These are phyloP conservation scores for Colletotrichum melonis DNA, from an alignment of 2,329 filamentous ascomycete genomes.

Conservation along the genomic window DNA sequence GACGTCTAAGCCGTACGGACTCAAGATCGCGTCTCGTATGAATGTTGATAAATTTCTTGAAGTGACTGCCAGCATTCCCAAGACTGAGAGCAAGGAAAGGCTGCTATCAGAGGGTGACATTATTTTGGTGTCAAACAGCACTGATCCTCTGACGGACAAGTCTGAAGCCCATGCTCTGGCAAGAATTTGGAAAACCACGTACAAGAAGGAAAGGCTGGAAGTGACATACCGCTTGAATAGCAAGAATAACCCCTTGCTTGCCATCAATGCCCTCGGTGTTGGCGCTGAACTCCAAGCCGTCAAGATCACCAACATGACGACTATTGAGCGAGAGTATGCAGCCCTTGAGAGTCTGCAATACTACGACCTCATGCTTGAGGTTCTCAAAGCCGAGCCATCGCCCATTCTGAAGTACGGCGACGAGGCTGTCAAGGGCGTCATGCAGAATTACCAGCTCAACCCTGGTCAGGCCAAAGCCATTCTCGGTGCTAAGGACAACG, in stretches of 20 bases:
- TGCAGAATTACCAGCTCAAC: conserved; percentile 86
- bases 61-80: conserved; percentile 84
- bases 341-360: conserved; percentile 91
- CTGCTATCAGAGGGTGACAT: conserved; percentile 87
- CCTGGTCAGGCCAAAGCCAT: conserved; percentile 91
- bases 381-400: conserved; percentile 89
- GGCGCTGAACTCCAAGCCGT: conserved; percentile 77
- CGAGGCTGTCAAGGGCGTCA: conserved; percentile 74
- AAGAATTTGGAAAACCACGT: conserved; percentile 81
- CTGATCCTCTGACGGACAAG: conserved; percentile 74
- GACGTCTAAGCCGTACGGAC: conserved; percentile 82
- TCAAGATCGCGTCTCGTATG: conserved; percentile 88
- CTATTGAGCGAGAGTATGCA: conserved; percentile 94
- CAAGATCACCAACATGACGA: conserved; percentile 93
- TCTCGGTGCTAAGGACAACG: conserved; percentile 91
- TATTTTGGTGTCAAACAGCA: conserved; percentile 81
- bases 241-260: conserved; percentile 69
- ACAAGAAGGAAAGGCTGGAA: conserved; percentile 85
- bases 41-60: conserved; percentile 95
- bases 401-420: conserved; percentile 86
- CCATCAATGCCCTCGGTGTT: conserved; percentile 68
- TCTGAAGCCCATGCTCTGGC: conserved; percentile 85
- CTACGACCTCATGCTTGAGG: conserved; percentile 95
- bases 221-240: conserved; percentile 87
- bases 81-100: conserved; percentile 76